Base-by-base conservation (phyloP, 2,329 filamentous ascomycete species). In the Ophiostoma ulmi region DNA sequence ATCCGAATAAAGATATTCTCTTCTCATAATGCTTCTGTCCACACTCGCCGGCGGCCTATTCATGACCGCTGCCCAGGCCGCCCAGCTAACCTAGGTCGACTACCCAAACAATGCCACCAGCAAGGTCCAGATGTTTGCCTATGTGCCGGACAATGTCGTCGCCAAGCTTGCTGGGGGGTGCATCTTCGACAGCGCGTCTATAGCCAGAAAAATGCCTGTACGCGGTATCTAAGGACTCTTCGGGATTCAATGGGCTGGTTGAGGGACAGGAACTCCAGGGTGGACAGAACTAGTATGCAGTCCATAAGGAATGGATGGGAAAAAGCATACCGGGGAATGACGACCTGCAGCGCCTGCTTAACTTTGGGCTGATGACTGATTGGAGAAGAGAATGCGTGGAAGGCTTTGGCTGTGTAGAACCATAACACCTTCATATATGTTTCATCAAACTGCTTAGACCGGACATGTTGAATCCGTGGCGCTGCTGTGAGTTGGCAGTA, bases 391-490 rank as follows among this genome's bases (percentile, higher is more conserved):
- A 87, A 85, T 17, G 83, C 83, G 2, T 77, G 72, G 73, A 78
- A 84, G 10, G 83, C 84, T 41, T 80, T 76, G 10, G 78, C 79
- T 14, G 83, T 83, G 74, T 85, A 87, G 74, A 85, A 85, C 84
- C 85, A 87, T 7, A 87, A 75, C 58, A 87, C 80, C 73, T 81
- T 83, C 83, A 87, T 84, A 72, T 87, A 84, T 36, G 78, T 73
- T 41, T 79, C 78, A 58, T 81, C 77, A 69, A 80, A 76, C 14
- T 76, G 76, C 0, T 72, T 71, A 1, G 82, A 78, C 11, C 76
- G 74, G 72, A 31, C 7, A 72, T 2, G 39, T n/a, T 65, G 73
- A 75, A 77, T 66, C 78, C 72, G 8, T 58, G 2, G 22, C 52
- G 52, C 14, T 48, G 44, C 13, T n/a, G 7, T 26, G 52, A 26